phyloP scores from a whole-genome alignment of 2,329 filamentous ascomycete species.

The Colletotrichum sp. region DNA sequence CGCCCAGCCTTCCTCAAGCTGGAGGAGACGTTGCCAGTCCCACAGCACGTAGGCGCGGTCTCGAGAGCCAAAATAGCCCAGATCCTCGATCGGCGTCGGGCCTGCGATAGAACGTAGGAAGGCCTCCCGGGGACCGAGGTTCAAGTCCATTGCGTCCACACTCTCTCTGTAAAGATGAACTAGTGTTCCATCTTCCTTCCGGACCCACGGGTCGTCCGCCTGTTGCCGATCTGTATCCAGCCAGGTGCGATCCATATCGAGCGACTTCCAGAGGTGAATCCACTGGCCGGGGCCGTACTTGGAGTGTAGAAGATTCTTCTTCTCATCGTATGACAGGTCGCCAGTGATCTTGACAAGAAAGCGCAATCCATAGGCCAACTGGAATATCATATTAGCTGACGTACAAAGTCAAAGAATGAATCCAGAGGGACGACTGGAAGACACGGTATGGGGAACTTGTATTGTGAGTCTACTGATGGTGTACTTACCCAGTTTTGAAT shows the following conservation, averaged over 20 bases:
- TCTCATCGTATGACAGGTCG: not conserved
- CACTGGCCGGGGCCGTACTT: accelerated
- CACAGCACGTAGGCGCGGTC: not conserved
- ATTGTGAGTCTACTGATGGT: too few relatives aligned
- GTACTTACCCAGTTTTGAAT: not conserved
- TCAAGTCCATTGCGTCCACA: not conserved
- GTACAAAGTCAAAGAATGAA: too few relatives aligned
- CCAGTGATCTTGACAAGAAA: not conserved
- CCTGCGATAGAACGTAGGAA: accelerated
- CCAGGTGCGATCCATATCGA: accelerated
- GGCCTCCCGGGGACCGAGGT: not conserved
- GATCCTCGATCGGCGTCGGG: not conserved
- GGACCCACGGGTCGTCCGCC: not conserved
- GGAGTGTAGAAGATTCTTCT: not conserved
- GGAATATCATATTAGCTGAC: accelerated
- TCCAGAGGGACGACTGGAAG: not conserved
- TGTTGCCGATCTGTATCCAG: not conserved
- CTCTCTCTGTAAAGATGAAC: not conserved
- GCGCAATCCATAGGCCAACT: accelerated
- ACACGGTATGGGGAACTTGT: not conserved
- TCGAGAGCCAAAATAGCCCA: not conserved
- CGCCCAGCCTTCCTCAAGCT: not conserved
- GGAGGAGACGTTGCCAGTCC: not conserved
- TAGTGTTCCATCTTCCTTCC: accelerated
- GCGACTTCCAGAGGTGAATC: accelerated